Percentiles rank a stretch among this genome's conserved stretches.
These are phyloP conservation scores for Botrytis tulipae DNA, from an alignment of 2,329 filamentous ascomycete genomes.

Conservation along the genomic window DNA sequence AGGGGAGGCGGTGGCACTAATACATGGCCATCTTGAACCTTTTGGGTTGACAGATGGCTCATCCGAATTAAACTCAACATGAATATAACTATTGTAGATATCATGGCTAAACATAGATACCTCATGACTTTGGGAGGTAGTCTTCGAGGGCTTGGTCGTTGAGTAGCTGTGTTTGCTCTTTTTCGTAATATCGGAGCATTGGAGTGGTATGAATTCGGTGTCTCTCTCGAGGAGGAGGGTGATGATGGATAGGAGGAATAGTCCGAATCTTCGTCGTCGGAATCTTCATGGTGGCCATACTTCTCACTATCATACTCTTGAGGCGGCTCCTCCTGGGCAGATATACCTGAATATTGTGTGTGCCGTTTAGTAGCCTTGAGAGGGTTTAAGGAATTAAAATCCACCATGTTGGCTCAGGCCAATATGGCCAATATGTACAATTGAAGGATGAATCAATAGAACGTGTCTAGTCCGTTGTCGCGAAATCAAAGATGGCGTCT, in stretches of 20 bases:
- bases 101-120: slow-evolving; percentile 72
- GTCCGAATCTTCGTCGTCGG: slow-evolving; percentile 47
- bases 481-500: not conserved
- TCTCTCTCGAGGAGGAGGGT: slow-evolving; percentile 35
- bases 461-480: slow-evolving; percentile 4
- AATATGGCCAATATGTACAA: slow-evolving; percentile 12
- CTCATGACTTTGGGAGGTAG: slow-evolving; percentile 72
- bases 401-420: slow-evolving; percentile 44
- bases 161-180: slow-evolving; percentile 28
- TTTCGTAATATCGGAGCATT: slow-evolving; percentile 36
- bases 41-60: slow-evolving; percentile 67
- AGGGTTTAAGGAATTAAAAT: slow-evolving; percentile 47
- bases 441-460: not conserved
- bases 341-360: slow-evolving; percentile 29
- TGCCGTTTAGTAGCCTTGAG: slow-evolving; percentile 39
- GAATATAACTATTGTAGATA: slow-evolving; percentile 70
- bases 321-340: slow-evolving; percentile 20
- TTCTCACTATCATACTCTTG: slow-evolving; percentile 36
- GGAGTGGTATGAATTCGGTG: slow-evolving; percentile 35
- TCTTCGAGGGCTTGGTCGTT: slow-evolving; percentile 28
- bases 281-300: slow-evolving; percentile 39
- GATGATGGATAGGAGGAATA: slow-evolving; percentile 40
- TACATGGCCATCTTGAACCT: slow-evolving; percentile 56
- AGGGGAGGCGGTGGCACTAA: slow-evolving; percentile 56
- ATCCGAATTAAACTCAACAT: slow-evolving; percentile 72